Percentiles rank a stretch among this genome's conserved stretches.
These are phyloP conservation scores for Coemansia furcata DNA, from an alignment of 192 early-diverging fungal species.

Conservation along the genomic window DNA sequence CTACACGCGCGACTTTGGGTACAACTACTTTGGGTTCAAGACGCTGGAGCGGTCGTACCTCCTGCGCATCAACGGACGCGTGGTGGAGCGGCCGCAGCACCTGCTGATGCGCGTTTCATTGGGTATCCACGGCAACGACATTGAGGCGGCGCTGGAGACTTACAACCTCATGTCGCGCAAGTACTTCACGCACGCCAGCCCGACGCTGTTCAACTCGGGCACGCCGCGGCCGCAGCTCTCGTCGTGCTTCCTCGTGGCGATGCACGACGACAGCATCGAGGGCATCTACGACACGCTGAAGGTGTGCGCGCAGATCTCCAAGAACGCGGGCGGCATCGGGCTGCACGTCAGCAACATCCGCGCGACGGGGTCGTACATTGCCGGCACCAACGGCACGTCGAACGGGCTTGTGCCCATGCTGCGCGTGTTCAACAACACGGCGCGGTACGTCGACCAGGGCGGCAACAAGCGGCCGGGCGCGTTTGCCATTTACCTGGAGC, in stretches of 20 bases:
- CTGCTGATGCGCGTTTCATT: slow-evolving; percentile 98
- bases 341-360: slow-evolving; percentile 97
- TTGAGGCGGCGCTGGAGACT: slow-evolving; percentile 90
- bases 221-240: slow-evolving; percentile 95
- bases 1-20: slow-evolving; percentile 96
- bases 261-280: slow-evolving; percentile 96
- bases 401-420: slow-evolving; percentile 98
- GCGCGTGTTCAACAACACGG: slow-evolving; percentile 97
- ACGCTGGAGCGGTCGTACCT: slow-evolving; percentile 97
- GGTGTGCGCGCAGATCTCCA: slow-evolving; percentile 96
- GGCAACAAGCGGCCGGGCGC: slow-evolving; percentile 98
- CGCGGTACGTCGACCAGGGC: slow-evolving; percentile 98
- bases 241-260: slow-evolving; percentile 91
- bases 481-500: slow-evolving; percentile 98
- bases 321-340: slow-evolving; percentile 97
- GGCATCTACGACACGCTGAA: slow-evolving; percentile 98
- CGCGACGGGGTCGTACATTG: slow-evolving; percentile 92
- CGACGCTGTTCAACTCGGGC: slow-evolving; percentile 98
- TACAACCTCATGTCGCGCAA: slow-evolving; percentile 91
- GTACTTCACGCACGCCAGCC: slow-evolving; percentile 95
- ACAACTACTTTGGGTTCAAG: slow-evolving; percentile 99
- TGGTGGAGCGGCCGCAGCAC: slow-evolving; percentile 96
- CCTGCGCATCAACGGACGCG: slow-evolving; percentile 78
- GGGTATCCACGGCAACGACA: slow-evolving; percentile 92
- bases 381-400: slow-evolving; percentile 95